phyloP scores from a whole-genome alignment of 1,284 basidiomycete genomes.

The Pyrrhoderma noxium region DNA sequence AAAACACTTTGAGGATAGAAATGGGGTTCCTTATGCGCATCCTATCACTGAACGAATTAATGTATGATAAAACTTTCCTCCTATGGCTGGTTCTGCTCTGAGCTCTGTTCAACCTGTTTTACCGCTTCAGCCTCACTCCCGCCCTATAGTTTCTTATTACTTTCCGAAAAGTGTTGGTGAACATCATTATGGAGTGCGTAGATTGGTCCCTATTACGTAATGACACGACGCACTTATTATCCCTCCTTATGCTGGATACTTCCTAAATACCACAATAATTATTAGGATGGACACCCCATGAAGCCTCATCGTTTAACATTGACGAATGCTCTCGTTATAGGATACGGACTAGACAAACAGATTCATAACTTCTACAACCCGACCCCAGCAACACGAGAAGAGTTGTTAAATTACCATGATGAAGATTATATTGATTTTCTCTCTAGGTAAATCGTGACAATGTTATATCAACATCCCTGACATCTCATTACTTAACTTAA shows the following conservation, averaged over 20 bases:
- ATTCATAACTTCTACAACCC: conserved; percentile 92
- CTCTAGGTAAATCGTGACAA: conserved; percentile 50
- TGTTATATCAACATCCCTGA: not conserved
- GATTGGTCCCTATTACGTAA: not conserved
- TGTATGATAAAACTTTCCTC: conserved; percentile 39
- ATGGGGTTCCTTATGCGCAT: conserved; percentile 55
- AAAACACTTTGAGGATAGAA: conserved; percentile 68
- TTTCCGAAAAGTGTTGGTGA: conserved; percentile 91
- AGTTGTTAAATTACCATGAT: conserved; percentile 90
- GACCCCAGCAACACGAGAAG: conserved; percentile 80
- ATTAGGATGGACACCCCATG: conserved; percentile 11
- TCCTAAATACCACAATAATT: no score
- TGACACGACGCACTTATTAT: not conserved
- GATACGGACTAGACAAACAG: conserved; percentile 93
- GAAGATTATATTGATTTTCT: conserved; percentile 94
- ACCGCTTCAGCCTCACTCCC: conserved; percentile 64
- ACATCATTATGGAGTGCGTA: conserved; percentile 83
- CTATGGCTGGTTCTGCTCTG: no score
- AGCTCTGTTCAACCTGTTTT: no score
- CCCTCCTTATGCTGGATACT: not conserved
- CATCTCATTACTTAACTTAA: not conserved
- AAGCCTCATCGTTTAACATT: conserved; percentile 61
- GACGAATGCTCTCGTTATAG: conserved; percentile 93
- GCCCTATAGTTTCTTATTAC: conserved; percentile 91
- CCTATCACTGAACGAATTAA: conserved; percentile 70